phyloP scores from a whole-genome alignment of 163 green algal species.

The Volvox carteri region DNA sequence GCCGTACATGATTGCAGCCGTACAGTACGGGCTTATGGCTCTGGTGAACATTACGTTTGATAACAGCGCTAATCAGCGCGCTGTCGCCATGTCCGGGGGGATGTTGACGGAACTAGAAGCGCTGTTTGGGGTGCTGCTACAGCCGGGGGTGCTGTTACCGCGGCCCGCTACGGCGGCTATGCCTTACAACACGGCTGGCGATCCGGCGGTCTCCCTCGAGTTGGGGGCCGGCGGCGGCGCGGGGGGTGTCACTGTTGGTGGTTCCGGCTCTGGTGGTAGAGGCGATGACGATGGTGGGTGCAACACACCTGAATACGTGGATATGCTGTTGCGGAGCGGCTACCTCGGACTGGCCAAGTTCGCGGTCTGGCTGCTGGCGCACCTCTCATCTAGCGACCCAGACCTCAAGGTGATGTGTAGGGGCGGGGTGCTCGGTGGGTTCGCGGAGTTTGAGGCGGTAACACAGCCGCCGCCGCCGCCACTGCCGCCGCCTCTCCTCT shows the following conservation, averaged over 20 bases:
- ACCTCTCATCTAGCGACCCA: conserved; percentile 39
- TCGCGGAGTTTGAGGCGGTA: too few relatives aligned
- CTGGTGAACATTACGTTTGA: conserved; percentile 48
- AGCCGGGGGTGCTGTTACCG: neutral
- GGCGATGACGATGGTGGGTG: neutral
- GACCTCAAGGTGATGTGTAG: conserved; percentile 50
- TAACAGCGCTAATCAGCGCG: conserved; percentile 7
- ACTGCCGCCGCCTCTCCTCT: too few relatives aligned
- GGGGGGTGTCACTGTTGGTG: neutral
- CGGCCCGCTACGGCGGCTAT: neutral
- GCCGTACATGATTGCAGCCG: conserved; percentile 5
- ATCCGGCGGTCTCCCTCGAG: too few relatives aligned
- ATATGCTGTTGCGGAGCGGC: neutral
- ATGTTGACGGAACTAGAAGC: conserved; percentile 12
- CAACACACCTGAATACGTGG: neutral
- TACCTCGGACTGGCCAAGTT: conserved; percentile 24
- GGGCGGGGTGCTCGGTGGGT: too few relatives aligned
- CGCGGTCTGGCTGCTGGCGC: conserved; percentile 36
- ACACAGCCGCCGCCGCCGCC: too few relatives aligned
- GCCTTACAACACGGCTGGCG: too few relatives aligned
- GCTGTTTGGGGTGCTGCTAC: conserved; percentile 17
- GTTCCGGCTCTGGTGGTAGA: neutral
- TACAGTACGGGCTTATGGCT: conserved; percentile 49
- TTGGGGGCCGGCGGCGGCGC: too few relatives aligned
- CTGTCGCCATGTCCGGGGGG: neutral